phyloP scores from a whole-genome alignment of 1,284 basidiomycete species.

The Pulveroboletus sp. region DNA sequence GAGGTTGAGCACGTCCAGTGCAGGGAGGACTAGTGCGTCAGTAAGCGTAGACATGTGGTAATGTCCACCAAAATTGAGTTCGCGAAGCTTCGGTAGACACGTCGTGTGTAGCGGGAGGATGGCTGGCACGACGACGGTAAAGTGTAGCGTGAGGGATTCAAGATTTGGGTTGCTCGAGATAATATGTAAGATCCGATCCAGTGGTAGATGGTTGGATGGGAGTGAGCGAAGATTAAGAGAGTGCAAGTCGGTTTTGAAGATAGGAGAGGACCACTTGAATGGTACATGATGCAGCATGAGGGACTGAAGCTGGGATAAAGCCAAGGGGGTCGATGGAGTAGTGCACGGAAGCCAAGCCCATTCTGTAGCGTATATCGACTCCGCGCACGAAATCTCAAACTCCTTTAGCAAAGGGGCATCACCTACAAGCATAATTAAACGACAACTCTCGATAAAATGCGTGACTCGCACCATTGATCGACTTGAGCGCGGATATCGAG shows the following conservation, averaged over 20 bases:
- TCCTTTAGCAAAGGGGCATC: constrained; percentile 69
- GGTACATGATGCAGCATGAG: constrained; percentile 69
- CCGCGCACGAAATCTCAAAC: constrained; percentile 73
- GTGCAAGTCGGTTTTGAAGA: constrained; percentile 57
- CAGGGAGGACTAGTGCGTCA: constrained; percentile 60
- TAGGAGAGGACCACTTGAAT: constrained; percentile 72
- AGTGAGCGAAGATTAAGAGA: constrained; percentile 62
- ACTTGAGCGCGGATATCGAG: constrained; percentile 67
- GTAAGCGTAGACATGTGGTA: constrained; percentile 60
- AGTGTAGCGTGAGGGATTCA: constrained; percentile 57
- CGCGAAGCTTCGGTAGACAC: constrained; percentile 52
- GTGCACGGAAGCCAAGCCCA: constrained; percentile 72
- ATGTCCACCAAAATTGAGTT: constrained; percentile 63
- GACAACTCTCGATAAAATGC: not conserved
- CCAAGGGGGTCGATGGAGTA: constrained; percentile 38
- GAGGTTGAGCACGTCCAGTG: constrained; percentile 54
- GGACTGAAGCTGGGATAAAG: constrained; percentile 49
- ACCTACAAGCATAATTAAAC: constrained; percentile 42
- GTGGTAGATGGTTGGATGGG: constrained; percentile 58
- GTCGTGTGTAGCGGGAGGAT: constrained; percentile 59
- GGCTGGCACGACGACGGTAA: constrained; percentile 56
- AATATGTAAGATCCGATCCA: constrained; percentile 67
- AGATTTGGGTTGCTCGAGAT: constrained; percentile 56
- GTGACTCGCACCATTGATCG: constrained; percentile 57
- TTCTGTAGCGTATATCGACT: constrained; percentile 59